Conservation (phyloP, 106 monocot genomes). For the Phalaenopsis equestris region DNA sequence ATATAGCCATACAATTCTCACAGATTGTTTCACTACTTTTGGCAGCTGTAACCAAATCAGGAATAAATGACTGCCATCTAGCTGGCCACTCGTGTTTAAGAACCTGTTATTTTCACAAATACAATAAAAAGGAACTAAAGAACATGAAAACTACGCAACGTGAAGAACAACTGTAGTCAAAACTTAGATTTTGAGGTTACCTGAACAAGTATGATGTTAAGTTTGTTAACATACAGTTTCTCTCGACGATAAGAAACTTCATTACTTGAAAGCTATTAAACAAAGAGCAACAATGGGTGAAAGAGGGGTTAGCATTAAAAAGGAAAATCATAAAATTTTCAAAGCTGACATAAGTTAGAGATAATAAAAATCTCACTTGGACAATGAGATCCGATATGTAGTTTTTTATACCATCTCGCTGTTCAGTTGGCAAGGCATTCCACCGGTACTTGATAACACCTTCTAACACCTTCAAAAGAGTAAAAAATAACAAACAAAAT, state of each 20-base stretch:
- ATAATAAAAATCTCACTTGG: slow-evolving; percentile 37
- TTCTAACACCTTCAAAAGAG: slow-evolving; percentile 66
- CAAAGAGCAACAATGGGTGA: neutral
- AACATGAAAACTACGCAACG: neutral
- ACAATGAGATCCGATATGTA: slow-evolving; percentile 99
- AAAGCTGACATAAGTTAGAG: neutral
- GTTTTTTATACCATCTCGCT: slow-evolving; percentile 96
- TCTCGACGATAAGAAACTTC: slow-evolving; percentile 80
- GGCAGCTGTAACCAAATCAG: slow-evolving; percentile 94
- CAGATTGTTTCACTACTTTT: slow-evolving; percentile 95
- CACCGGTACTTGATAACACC: slow-evolving; percentile 95
- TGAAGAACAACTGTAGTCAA: neutral
- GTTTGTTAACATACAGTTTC: slow-evolving; percentile 91
- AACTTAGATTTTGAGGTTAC: slow-evolving; percentile 23
- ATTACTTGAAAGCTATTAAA: slow-evolving; percentile 82
- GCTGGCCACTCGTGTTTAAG: slow-evolving; percentile 99
- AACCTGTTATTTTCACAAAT: slow-evolving; percentile 37
- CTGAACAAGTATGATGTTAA: slow-evolving; percentile 97
- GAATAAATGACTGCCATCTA: slow-evolving; percentile 90
- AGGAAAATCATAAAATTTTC: neutral
- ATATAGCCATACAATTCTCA: slow-evolving; percentile 98
- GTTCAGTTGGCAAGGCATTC: slow-evolving; percentile 97
- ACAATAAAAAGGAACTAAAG: neutral
- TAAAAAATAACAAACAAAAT: neutral
- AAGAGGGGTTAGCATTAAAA: neutral